These are phyloP conservation scores for Alternaria triticimaculans DNA, from an alignment of 2,329 filamentous ascomycete genomes.

Conservation along the genomic window DNA sequence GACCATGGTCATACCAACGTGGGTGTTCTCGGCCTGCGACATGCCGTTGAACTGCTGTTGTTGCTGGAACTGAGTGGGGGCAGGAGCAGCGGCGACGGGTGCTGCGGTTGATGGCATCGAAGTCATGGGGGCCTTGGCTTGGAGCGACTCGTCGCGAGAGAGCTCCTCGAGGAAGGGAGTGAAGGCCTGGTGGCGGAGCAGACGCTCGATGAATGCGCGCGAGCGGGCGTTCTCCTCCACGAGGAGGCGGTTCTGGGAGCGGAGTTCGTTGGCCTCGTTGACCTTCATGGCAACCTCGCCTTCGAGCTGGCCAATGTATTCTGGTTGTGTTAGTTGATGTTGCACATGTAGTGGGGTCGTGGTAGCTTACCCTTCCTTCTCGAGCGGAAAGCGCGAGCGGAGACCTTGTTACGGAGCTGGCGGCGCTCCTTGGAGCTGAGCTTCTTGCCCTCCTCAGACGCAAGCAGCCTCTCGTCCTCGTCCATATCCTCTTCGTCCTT, in stretches of 20 bases:
- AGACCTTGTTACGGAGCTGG: slow-evolving; percentile 98
- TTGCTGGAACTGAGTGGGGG: slow-evolving; percentile 61
- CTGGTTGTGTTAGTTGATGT: slow-evolving; percentile 65
- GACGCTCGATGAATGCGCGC: slow-evolving; percentile 78
- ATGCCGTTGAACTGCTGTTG: slow-evolving; percentile 58
- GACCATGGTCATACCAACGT: slow-evolving; percentile 79
- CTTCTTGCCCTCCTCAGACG: slow-evolving; percentile 99
- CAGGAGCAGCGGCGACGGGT: slow-evolving; percentile 38
- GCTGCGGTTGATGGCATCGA: slow-evolving; percentile 39
- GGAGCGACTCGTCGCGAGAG: slow-evolving; percentile 47
- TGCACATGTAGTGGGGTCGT: neutral
- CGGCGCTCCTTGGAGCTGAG: slow-evolving; percentile 96
- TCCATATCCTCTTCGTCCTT: slow-evolving; percentile 99
- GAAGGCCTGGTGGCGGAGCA: slow-evolving; percentile 62
- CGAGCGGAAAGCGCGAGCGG: slow-evolving; percentile 96
- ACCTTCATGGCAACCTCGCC: slow-evolving; percentile 83
- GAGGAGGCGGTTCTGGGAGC: slow-evolving; percentile 80
- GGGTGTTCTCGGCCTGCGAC: slow-evolving; percentile 62
- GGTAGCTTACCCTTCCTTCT: slow-evolving; percentile 84
- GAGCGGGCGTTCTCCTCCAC: slow-evolving; percentile 87
- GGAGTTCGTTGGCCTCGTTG: slow-evolving; percentile 81
- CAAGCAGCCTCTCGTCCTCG: slow-evolving; percentile 89
- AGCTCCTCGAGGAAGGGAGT: slow-evolving; percentile 55
- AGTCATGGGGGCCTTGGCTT: slow-evolving; percentile 39
- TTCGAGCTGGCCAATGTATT: slow-evolving; percentile 97